These are phyloP conservation scores for Pestalotiopsis sp. DNA, from an alignment of 2,329 filamentous ascomycete species.

Conservation along the genomic window DNA sequence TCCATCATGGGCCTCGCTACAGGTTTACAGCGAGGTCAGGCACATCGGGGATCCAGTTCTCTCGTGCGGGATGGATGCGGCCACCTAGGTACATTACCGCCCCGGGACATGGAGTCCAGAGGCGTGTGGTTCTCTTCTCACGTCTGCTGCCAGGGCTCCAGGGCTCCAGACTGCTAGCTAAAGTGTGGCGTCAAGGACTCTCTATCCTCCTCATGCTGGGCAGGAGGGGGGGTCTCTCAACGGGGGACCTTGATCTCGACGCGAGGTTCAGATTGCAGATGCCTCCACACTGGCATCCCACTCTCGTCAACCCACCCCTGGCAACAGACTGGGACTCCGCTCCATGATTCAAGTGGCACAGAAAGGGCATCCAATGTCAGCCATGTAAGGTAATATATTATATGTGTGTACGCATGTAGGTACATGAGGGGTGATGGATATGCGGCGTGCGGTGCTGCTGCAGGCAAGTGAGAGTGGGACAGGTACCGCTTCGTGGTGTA, in stretches of 20 bases:
- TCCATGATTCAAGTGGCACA: neutral
- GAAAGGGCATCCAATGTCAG: neutral
- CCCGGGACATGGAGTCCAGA: neutral
- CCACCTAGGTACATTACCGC: neutral
- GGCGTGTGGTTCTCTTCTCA: neutral
- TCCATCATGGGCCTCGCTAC: neutral
- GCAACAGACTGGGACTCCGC: neutral
- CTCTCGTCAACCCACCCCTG: neutral
- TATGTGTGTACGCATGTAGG: neutral
- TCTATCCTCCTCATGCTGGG: neutral
- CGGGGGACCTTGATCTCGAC: neutral
- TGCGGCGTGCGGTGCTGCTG: neutral
- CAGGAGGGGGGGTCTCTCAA: neutral
- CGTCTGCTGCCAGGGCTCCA: neutral
- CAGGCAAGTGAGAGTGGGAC: neutral
- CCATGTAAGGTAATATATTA: neutral
- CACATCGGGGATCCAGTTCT: neutral
- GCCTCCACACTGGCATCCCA: constrained; percentile 2
- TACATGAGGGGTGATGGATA: neutral
- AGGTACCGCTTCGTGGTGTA: neutral
- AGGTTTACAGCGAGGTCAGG: neutral
- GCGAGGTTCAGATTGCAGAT: constrained; percentile 2
- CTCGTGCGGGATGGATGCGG: neutral
- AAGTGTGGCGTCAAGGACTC: constrained; percentile 4
- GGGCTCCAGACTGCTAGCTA: neutral